phyloP scores from a whole-genome alignment of 345 rosid genomes.

The Corymbia maculata region DNA sequence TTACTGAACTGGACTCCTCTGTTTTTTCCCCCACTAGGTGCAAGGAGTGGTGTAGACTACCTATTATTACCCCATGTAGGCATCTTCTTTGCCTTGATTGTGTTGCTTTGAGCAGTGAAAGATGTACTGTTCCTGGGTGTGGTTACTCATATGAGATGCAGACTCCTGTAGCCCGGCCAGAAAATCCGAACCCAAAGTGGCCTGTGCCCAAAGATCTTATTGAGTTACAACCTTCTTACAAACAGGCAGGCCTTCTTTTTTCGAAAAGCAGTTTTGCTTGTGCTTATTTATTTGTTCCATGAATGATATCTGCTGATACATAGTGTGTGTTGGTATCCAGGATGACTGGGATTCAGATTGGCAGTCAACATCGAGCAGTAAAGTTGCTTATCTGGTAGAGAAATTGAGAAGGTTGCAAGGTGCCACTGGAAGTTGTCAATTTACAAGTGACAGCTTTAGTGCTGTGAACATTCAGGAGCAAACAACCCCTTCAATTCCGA shows the following conservation, averaged over 20 bases:
- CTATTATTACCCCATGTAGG: slow-evolving; percentile 83
- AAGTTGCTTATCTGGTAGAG: slow-evolving; percentile 70
- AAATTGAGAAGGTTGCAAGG: slow-evolving; percentile 61
- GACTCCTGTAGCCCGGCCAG: slow-evolving; percentile 77
- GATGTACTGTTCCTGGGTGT: slow-evolving; percentile 70
- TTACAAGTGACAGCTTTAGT: slow-evolving; percentile 7
- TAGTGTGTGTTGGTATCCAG: slow-evolving; percentile 26
- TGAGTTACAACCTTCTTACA: slow-evolving; percentile 93
- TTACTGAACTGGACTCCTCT: not conserved
- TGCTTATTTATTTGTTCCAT: not conserved
- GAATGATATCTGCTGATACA: not conserved
- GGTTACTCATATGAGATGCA: slow-evolving; percentile 82
- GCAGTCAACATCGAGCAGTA: slow-evolving; percentile 95
- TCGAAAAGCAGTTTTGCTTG: not conserved
- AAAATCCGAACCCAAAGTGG: slow-evolving; percentile 97
- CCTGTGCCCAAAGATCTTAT: slow-evolving; percentile 97
- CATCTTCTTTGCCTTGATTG: slow-evolving; percentile 90
- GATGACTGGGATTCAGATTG: slow-evolving; percentile 98
- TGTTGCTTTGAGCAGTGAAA: slow-evolving; percentile 64
- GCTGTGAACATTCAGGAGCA: slow-evolving; percentile 14
- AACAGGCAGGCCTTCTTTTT: slow-evolving; percentile 42
- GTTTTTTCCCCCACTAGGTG: slow-evolving; percentile 38
- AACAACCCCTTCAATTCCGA: slow-evolving; percentile 1
- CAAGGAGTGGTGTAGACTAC: slow-evolving; percentile 96
- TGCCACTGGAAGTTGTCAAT: slow-evolving; percentile 17